Evolutionary conservation across 495 filamentous ascomycete species (phyloP), one percentile per base, ranked within the genome.

Genomic region (Neurospora pannonica): DNA sequence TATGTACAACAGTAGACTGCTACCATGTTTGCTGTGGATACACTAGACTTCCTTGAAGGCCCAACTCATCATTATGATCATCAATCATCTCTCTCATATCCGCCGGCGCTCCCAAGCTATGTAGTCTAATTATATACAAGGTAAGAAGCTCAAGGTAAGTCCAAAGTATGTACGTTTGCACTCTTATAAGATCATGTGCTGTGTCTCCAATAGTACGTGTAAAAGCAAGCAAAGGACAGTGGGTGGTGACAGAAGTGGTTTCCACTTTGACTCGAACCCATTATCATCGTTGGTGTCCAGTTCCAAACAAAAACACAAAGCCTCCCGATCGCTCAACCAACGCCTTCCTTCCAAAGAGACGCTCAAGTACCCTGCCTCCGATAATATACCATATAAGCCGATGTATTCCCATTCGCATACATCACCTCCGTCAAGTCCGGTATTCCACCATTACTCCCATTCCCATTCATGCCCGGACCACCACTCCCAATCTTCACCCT

Each of bases 371-470:
- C 78, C 70, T 72, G 48, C 48, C 79, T 71, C 72, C 73, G 70
- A 67, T 81, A 82, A 75, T 42, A 80, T 36, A 82, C 73, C 76
- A 82, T 75, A 42, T 82, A 83, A 37, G 80, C 76, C 43, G 74
- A 72, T 31, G 77, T 48, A 11, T 71, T 75, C 34, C 73, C 75
- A 13, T 46, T 69, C 74, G 70, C 34, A 40, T 78, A 81, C 75
- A 81, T 75, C 11, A 46, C 24, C 70, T 80, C 77, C 3, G 76
- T 78, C 38, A 73, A 21, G 34, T 78, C 75, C 28, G 71, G 62
- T 1, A 38, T 31, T 42, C 28, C 28, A 13, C 48, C 36, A 42
- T 71, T 31, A 28, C 81, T 77, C 73, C 48, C 48, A 60, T 28
- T 62, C 46, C 71, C 71, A 17, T 67, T 36, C 38, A 70, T 60